Evolutionary conservation across 441 rosid genomes (phyloP).

Genomic region (Manihot esculenta): DNA sequence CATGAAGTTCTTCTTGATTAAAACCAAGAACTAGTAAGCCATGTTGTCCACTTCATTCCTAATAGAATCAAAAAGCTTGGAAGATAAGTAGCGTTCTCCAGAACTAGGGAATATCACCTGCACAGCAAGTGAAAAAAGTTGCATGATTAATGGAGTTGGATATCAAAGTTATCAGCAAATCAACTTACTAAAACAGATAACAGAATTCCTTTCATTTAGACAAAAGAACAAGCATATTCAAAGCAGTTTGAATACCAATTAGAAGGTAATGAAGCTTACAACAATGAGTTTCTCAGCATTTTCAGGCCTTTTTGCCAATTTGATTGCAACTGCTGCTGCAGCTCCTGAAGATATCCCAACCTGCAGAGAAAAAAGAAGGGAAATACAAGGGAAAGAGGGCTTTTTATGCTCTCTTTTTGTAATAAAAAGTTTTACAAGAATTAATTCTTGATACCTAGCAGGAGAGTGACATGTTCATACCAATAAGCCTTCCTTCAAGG

Average conservation of each 20-base stretch:
- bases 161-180: too few species aligned
- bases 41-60: slow-evolving; percentile 44
- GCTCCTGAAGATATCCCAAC: slow-evolving; percentile 75
- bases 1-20: not conserved
- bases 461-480: slow-evolving; percentile 21
- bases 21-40: not conserved
- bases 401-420: too few species aligned
- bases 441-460: too few species aligned
- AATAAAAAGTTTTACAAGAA: too few species aligned
- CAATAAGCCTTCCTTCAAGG: slow-evolving; percentile 69
- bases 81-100: slow-evolving; percentile 60
- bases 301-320: slow-evolving; percentile 53
- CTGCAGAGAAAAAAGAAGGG: slow-evolving; percentile 21
- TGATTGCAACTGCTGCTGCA: slow-evolving; percentile 55
- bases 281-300: slow-evolving; percentile 52
- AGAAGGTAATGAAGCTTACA: slow-evolving; percentile 28
- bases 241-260: not conserved
- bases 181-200: not conserved
- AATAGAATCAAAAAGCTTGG: slow-evolving; percentile 45
- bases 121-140: not conserved
- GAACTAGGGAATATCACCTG: slow-evolving; percentile 58
- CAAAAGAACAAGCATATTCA: not conserved
- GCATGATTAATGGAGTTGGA: not conserved
- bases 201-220: not conserved
- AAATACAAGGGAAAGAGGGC: not conserved